Evolutionary conservation across 169 alveolate genomes (phyloP).

Genomic region (Babesia caballi): DNA sequence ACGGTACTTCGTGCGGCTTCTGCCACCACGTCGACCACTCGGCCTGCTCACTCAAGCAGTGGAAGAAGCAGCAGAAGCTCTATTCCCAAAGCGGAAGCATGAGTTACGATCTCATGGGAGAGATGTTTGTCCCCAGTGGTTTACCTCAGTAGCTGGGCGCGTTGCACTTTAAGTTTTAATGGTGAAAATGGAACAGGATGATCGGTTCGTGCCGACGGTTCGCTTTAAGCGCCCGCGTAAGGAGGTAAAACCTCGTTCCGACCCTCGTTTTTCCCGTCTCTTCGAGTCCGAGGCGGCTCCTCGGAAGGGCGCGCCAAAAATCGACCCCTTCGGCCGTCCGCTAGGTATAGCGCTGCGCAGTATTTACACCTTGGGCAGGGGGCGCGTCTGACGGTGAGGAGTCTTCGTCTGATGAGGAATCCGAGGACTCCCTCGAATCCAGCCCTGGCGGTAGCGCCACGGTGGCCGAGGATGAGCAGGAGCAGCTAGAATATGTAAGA

Average conservation of each 20-base stretch:
- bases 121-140: not conserved
- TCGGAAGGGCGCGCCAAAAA: slow-evolving; percentile 22
- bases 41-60: slow-evolving; percentile 67
- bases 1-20: slow-evolving; percentile 73
- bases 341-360: slow-evolving; percentile 5
- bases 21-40: slow-evolving; percentile 81
- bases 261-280: slow-evolving; percentile 46
- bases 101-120: slow-evolving; percentile 9
- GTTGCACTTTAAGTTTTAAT: not conserved
- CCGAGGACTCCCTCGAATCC: slow-evolving; percentile 29
- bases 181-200: slow-evolving; percentile 36
- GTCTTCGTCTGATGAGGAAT: slow-evolving; percentile 43
- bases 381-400: slow-evolving; percentile 33
- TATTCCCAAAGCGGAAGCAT: slow-evolving; percentile 22
- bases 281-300: slow-evolving; percentile 29
- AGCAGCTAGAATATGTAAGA: slow-evolving; percentile 56
- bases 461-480: slow-evolving; percentile 37
- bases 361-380: slow-evolving; percentile 1
- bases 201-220: slow-evolving; percentile 46
- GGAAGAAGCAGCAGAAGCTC: slow-evolving; percentile 79
- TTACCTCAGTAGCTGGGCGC: not conserved
- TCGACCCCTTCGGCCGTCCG: slow-evolving; percentile 71
- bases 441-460: not conserved
- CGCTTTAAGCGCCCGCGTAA: slow-evolving; percentile 45
- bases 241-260: slow-evolving; percentile 17